Evolutionary conservation across 73 alveolate genomes (phyloP).

Genomic region (Tetrahymena borealis): DNA sequence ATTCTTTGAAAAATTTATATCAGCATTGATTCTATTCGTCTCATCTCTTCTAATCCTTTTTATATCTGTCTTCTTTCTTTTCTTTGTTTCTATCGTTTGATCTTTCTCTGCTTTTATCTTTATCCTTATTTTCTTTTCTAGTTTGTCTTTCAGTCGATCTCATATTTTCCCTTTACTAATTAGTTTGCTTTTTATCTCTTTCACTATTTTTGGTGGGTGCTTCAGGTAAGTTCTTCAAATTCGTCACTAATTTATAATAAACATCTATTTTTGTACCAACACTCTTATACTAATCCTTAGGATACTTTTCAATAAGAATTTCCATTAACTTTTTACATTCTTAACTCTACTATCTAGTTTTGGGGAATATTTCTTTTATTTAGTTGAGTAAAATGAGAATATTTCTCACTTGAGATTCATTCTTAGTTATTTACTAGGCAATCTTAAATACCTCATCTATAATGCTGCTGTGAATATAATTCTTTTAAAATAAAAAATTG

Average conservation of each 20-base stretch:
- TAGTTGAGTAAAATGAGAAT: not conserved
- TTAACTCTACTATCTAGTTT: not conserved
- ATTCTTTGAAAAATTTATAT: not conserved
- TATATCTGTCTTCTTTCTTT: not conserved
- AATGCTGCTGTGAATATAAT: not conserved
- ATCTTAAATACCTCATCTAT: not conserved
- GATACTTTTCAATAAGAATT: not conserved
- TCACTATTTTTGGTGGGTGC: not conserved
- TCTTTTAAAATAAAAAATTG: not conserved
- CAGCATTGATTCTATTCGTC: too few species aligned
- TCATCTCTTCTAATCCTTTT: not conserved
- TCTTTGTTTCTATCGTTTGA: not conserved
- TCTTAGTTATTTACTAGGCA: not conserved
- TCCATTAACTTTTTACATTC: not conserved
- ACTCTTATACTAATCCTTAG: not conserved
- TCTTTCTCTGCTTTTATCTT: not conserved
- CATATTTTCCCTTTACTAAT: not conserved
- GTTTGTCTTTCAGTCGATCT: not conserved
- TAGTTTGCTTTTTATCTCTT: not conserved
- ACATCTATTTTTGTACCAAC: not conserved
- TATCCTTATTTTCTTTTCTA: not conserved
- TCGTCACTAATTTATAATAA: not conserved
- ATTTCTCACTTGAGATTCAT: not conserved
- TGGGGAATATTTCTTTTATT: not conserved
- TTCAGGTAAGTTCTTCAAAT: not conserved